Conservation (phyloP, 768 basidiomycete genomes). For the Coprinellus micaceus region DNA sequence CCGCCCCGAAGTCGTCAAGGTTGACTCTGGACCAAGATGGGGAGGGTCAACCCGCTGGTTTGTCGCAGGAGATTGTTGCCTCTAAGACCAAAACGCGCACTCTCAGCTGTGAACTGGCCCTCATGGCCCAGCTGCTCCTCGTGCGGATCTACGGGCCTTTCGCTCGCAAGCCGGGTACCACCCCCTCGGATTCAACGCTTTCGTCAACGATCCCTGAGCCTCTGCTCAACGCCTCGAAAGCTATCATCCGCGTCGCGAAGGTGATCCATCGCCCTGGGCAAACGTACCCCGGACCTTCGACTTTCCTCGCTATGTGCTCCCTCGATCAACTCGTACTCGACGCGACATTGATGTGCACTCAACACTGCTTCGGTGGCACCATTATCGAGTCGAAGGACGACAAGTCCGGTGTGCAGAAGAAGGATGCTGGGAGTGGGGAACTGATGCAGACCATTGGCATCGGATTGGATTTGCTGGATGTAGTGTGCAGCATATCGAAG, state of each 20-base stretch:
- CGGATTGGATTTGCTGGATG: constrained; percentile 5
- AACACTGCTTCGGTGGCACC: neutral
- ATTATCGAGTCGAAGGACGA: neutral
- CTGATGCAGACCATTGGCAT: constrained; percentile 5
- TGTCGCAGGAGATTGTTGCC: neutral
- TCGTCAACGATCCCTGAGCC: neutral
- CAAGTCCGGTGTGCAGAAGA: neutral
- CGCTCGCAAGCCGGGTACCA: neutral
- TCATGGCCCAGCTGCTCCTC: constrained; percentile 57
- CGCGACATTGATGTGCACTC: constrained; percentile 2
- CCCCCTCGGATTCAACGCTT: neutral
- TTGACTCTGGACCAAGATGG: neutral
- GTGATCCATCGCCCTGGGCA: neutral
- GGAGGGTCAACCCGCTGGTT: neutral
- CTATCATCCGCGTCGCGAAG: constrained; percentile 1
- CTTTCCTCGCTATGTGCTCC: neutral
- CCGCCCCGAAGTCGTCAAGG: neutral
- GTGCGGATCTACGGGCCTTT: constrained; percentile 70
- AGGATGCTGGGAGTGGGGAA: neutral
- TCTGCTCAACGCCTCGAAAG: neutral
- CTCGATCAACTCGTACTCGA: constrained; percentile 5
- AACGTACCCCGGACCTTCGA: neutral
- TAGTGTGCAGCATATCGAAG: neutral
- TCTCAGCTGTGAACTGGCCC: constrained; percentile 57
- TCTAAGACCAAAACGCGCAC: neutral